Evolutionary conservation across 768 basidiomycete species (phyloP).

Genomic region (Rhodotorula babjevae): DNA sequence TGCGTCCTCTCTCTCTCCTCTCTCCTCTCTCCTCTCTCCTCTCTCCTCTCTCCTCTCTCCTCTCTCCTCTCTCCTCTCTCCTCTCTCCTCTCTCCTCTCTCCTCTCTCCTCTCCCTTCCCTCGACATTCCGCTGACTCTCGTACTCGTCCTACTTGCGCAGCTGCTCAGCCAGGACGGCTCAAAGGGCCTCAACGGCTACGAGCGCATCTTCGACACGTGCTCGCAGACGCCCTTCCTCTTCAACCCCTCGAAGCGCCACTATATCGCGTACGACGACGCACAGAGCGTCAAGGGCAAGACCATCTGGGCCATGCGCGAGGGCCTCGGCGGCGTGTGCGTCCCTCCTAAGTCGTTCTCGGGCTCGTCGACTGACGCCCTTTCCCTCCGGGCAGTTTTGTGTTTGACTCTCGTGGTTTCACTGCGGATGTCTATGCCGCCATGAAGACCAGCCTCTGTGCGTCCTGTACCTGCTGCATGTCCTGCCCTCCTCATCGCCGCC

Average conservation of each 20-base stretch:
- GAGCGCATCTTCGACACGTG: constrained; percentile 26
- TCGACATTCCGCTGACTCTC: no score
- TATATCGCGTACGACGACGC: constrained; percentile 35
- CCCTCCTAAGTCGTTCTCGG: not conserved
- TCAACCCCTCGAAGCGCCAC: constrained; percentile 12
- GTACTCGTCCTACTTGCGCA: not conserved
- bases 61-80: no score
- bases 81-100: no score
- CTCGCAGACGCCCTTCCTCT: constrained; percentile 34
- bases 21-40: not conserved
- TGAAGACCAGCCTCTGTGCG: not conserved
- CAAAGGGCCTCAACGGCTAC: constrained; percentile 17
- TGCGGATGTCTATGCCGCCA: not conserved
- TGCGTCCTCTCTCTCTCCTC: not conserved
- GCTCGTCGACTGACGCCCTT: not conserved
- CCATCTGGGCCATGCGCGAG: not conserved
- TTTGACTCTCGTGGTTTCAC: constrained; percentile 20
- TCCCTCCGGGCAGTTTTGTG: not conserved
- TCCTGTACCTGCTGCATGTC: no score
- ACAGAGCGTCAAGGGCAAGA: constrained; percentile 1
- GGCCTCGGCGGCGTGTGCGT: constrained; percentile 19
- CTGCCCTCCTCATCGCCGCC: no score
- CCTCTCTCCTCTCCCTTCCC: no score
- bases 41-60: no score
- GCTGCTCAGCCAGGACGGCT: constrained; percentile 19